Evolutionary conservation across 1,284 basidiomycete genomes (phyloP).

Genomic region (Schizophyllum amplum): DNA sequence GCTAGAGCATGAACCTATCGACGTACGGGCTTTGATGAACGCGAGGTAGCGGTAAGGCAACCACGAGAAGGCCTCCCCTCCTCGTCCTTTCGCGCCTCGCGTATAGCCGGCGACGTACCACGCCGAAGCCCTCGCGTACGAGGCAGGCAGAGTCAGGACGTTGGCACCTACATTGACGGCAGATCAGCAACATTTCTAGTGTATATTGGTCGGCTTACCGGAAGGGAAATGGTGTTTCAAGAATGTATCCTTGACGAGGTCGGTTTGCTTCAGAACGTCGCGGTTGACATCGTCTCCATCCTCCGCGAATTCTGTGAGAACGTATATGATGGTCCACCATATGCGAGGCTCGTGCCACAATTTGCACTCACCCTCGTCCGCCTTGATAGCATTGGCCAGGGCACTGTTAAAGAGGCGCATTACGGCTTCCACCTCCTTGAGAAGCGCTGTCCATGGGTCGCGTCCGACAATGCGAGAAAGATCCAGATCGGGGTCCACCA

Average conservation of each 20-base stretch:
- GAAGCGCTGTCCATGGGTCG: constrained; percentile 1
- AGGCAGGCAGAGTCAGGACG: neutral
- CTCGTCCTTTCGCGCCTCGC: neutral
- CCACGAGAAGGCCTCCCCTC: neutral
- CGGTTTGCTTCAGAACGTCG: neutral
- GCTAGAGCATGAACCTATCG: neutral
- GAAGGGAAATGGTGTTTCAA: constrained; percentile 10
- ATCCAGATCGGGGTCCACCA: constrained; percentile 9
- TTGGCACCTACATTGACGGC: constrained; percentile 2
- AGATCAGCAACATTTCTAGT: neutral
- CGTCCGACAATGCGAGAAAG: neutral
- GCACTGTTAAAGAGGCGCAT: constrained; percentile 5
- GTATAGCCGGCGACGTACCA: constrained; percentile 2
- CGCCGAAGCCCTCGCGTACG: neutral
- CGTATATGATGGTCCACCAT: neutral
- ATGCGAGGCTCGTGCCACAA: neutral
- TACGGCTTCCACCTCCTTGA: constrained; percentile 2
- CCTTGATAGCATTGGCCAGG: constrained; percentile 7
- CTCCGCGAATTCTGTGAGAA: constrained; percentile 4
- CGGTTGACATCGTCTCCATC: constrained; percentile 9
- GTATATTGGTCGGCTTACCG: neutral
- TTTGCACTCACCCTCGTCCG: constrained; percentile 8
- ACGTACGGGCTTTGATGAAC: neutral
- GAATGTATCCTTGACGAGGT: constrained; percentile 5
- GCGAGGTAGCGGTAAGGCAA: neutral